phyloP scores from a whole-genome alignment of 805 yeast genomes.

The Phaffomyces antillensis region DNA sequence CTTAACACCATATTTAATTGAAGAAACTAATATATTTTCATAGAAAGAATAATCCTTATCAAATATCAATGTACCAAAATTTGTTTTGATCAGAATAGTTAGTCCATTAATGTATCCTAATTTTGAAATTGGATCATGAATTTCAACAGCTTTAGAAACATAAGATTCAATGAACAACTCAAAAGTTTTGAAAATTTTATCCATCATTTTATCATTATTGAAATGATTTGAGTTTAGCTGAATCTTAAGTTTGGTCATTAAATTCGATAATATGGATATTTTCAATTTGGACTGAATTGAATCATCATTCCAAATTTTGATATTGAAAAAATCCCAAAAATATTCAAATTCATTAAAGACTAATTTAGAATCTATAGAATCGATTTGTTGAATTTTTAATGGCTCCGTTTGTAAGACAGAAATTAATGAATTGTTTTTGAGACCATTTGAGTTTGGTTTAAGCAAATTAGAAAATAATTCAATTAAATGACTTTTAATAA shows the following conservation, averaged over 20 bases:
- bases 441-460: neutral
- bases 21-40: slow-evolving; percentile 4
- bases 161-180: slow-evolving; percentile 5
- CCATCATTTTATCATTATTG: neutral
- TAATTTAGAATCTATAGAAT: neutral
- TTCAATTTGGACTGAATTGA: neutral
- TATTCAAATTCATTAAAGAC: neutral
- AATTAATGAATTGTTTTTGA: neutral
- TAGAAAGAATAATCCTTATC: slow-evolving; percentile 9
- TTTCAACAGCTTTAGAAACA: neutral
- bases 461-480: neutral
- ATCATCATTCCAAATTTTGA: slow-evolving; percentile 1
- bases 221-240: no score
- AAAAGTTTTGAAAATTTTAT: neutral
- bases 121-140: neutral
- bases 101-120: slow-evolving; percentile 13
- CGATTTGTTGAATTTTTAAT: neutral
- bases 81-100: slow-evolving; percentile 11
- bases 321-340: neutral
- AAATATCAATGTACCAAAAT: slow-evolving; percentile 11
- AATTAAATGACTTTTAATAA: neutral
- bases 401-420: slow-evolving; percentile 8
- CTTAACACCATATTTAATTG: slow-evolving; percentile 7
- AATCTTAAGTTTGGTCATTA: slow-evolving; percentile 1
- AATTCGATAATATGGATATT: neutral